phyloP scores from a whole-genome alignment of 2,329 filamentous ascomycete species.

The Colletotrichum agaves region DNA sequence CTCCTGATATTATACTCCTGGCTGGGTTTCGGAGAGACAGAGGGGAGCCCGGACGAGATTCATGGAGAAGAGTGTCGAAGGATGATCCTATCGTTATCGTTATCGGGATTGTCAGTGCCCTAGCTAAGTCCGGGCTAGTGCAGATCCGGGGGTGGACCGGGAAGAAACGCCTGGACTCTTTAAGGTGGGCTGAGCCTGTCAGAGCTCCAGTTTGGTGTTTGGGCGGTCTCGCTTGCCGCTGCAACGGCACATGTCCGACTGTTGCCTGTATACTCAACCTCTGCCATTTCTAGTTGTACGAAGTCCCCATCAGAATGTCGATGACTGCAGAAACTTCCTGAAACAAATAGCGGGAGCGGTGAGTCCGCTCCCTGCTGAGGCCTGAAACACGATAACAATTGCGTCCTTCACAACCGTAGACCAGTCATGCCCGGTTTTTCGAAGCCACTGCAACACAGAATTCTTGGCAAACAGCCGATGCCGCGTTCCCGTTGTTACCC shows the following conservation, averaged over 20 bases:
- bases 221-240: neutral
- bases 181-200: constrained; percentile 25
- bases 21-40: constrained; percentile 25
- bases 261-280: neutral
- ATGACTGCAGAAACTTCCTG: neutral
- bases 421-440: neutral
- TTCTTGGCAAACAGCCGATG: constrained; percentile 10
- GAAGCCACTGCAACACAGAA: neutral
- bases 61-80: constrained; percentile 34
- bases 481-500: constrained; percentile 12
- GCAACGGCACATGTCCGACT: constrained; percentile 1
- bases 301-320: neutral
- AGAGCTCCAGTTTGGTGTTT: constrained; percentile 28
- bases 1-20: constrained; percentile 5
- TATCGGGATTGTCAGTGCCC: constrained; percentile 19
- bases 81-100: constrained; percentile 36
- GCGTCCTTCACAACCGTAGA: constrained; percentile 7
- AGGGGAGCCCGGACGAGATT: constrained; percentile 27
- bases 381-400: constrained; percentile 21
- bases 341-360: neutral
- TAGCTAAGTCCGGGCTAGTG: constrained; percentile 22
- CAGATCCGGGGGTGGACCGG: constrained; percentile 37
- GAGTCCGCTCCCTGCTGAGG: neutral
- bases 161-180: constrained; percentile 33
- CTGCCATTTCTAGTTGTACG: neutral